phyloP scores from a whole-genome alignment of 2,329 filamentous ascomycete species.

The Cryphonectria nitschkei region DNA sequence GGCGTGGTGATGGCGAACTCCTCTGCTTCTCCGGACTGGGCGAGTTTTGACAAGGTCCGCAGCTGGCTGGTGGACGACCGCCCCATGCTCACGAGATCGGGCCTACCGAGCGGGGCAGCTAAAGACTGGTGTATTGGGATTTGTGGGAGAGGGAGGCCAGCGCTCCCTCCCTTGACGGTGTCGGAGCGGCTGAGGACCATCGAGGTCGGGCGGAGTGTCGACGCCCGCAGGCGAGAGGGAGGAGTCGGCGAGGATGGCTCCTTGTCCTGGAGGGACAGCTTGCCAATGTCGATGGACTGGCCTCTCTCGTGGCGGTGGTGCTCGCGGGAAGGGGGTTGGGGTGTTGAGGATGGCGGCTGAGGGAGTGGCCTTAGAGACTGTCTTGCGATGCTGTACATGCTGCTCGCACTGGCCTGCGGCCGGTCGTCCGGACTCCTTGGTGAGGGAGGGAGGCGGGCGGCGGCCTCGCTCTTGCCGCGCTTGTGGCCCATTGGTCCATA shows the following conservation, averaged over 20 bases:
- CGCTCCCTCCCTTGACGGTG: slow-evolving; percentile 47
- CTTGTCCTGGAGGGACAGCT: slow-evolving; percentile 53
- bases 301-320: slow-evolving; percentile 35
- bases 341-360: slow-evolving; percentile 60
- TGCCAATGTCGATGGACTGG: slow-evolving; percentile 54
- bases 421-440: slow-evolving; percentile 47
- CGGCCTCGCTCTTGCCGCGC: slow-evolving; percentile 74
- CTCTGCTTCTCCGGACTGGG: slow-evolving; percentile 73
- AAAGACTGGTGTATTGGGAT: slow-evolving; percentile 44
- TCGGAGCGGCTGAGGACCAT: slow-evolving; percentile 65
- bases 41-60: slow-evolving; percentile 81
- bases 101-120: slow-evolving; percentile 58
- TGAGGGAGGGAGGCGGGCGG: slow-evolving; percentile 52
- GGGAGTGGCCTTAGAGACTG: slow-evolving; percentile 77
- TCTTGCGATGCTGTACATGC: slow-evolving; percentile 72
- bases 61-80: slow-evolving; percentile 90
- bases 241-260: slow-evolving; percentile 48
- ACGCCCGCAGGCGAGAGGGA: slow-evolving; percentile 43
- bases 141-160: slow-evolving; percentile 37
- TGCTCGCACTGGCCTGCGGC: slow-evolving; percentile 52
- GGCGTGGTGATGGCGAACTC: slow-evolving; percentile 80
- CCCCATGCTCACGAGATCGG: slow-evolving; percentile 80
- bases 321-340: slow-evolving; percentile 37
- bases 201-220: slow-evolving; percentile 58
- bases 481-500: slow-evolving; percentile 63